Base-by-base conservation (phyloP, 1,139 yeast species). In the Hansenula lynferdii region DNA sequence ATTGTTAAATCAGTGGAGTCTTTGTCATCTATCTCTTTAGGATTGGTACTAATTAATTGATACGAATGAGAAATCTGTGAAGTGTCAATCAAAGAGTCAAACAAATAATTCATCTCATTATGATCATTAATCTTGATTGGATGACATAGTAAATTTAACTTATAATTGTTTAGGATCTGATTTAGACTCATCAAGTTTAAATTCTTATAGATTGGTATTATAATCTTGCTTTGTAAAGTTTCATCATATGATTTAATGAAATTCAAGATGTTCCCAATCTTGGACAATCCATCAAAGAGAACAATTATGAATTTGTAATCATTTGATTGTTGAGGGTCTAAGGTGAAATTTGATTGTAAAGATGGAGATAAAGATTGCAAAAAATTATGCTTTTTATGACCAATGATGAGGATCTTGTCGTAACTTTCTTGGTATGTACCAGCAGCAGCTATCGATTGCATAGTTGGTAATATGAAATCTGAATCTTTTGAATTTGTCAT, bases 261-360 rank as follows among this genome's bases (percentile, higher is more conserved):
- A 31, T 52, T 50, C 37, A 52, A 40, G 11, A 53, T 48, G 30
- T 53, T 53, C 1, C 57, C 57, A 36, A 53, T 51, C 41, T 53
- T 53, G 21, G 43, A 37, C 22, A 53, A 39, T 6, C 56, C 57
- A 40, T 53, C 55, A 42, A 53, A 53, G 9, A 53, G 42, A 5
- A 53, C 39, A 18, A 53, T 31, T 8, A 48, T 35, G 4, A 52
- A 34, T 17, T 42, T 44, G 29, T 38, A 49, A 14, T n/a, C n/a
- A n/a, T 49, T 38, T 4, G 11, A 4, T 17, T 41, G 27, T 18
- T 35, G 19, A 33, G n/a, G n/a, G n/a, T 50, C 36, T 30, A 52
- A 36, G 3, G 56, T 51, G 37, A 53, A 51, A 23, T 34, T 42
- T 4, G 19, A 8, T 21, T 46, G 46, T 3, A 47, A 16, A n/a